Evolutionary conservation across 163 green algal species (phyloP).

Genomic region (Chlamydomonas reinhardtii): DNA sequence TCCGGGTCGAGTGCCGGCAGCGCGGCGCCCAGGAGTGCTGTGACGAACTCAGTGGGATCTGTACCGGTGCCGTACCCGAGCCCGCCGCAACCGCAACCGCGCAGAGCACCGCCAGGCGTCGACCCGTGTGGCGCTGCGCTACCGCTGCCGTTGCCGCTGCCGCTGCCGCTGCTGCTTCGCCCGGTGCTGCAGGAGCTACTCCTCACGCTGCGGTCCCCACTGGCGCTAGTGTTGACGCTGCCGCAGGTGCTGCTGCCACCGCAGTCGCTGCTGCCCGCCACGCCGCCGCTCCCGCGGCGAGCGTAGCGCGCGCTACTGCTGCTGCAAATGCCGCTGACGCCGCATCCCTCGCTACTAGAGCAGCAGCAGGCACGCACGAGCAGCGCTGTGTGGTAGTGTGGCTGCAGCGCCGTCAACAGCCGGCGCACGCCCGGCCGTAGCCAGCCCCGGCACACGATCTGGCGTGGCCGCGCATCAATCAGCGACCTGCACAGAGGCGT

Average conservation of each 20-base stretch:
- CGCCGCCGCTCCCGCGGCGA: too few relatives aligned
- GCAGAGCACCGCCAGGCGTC: too few relatives aligned
- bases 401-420: constrained; percentile 5
- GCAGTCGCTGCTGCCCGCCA: not conserved
- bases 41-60: too few relatives aligned
- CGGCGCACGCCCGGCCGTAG: constrained; percentile 24
- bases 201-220: not conserved
- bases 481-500: not conserved
- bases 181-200: not conserved
- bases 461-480: too few relatives aligned
- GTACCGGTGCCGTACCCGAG: not conserved
- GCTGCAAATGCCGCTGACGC: not conserved
- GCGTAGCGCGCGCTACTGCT: not conserved
- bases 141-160: not conserved
- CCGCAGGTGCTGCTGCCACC: too few relatives aligned
- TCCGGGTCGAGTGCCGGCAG: constrained; percentile 13
- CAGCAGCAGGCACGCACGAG: not conserved
- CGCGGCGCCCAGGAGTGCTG: not conserved
- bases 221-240: not conserved
- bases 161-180: not conserved
- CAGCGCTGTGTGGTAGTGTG: not conserved
- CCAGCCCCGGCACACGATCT: not conserved
- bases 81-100: too few relatives aligned
- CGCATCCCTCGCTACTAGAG: not conserved
- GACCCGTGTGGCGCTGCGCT: too few relatives aligned